Evolutionary conservation across 176 grass and related monocot genomes (phyloP), one percentile per base, ranked within the genome.

Genomic region (Oryza australiensis): DNA sequence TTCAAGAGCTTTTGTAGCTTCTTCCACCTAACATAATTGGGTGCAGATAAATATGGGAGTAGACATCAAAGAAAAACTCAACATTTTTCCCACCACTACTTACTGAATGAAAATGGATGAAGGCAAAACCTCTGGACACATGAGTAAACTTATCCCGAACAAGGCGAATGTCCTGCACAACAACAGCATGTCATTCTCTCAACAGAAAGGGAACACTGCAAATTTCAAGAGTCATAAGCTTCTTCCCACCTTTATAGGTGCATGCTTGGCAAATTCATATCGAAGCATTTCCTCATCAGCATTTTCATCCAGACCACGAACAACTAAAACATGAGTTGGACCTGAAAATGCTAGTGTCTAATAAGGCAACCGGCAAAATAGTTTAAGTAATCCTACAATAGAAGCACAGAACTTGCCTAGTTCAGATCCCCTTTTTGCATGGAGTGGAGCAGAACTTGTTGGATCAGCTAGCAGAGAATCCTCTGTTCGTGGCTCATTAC

Each of bases 221-320:
- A 79, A 62, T 55, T n/a, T 28, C 14, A 90, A 64, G 62, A 60
- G 26, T 12, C 71, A 55, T 29, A 74, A 37, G 49, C 42, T 83
- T 88, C 82, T 82, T 23, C 72, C 33, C 66, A 99, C 97, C 91
- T 90, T 99, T 78, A 96, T 89, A 77, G 97, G 89, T 85, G 93
- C 93, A 72, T 99, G 90, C 85, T 99, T 99, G 68, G 97, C 75
- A 80, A 99, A 99, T 79, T 99, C 96, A 57, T 99, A 99, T 16
- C 97, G 89, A 83, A 99, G 89, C 93, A 99, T 95, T 88, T 99
- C 96, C 79, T 99, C 96, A 67, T 99, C 96, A 45, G 96, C 96
- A 78, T 94, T 95, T 88, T 99, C 96, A 83, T 95, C 96, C 48
- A 99, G 80, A 26, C 96, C 96, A 71, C 96, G 96, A 70, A 99